phyloP scores from a whole-genome alignment of 1,139 yeast genomes.

The Nakaseomyces uthaithaninus region DNA sequence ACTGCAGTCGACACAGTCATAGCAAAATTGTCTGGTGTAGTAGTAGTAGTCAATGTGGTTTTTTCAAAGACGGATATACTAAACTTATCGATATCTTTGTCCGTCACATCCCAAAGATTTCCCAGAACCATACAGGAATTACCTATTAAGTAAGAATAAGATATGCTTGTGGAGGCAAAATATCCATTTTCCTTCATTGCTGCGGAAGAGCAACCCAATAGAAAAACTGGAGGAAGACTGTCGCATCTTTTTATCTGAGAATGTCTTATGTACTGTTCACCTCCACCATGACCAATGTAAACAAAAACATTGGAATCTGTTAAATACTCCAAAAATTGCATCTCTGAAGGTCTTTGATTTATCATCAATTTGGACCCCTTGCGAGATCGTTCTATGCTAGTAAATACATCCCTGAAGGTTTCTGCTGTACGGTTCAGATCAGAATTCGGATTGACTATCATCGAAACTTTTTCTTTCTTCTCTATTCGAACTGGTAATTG shows the following conservation, averaged over 20 bases:
- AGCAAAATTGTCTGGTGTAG: constrained; percentile 7
- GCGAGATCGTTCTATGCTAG: constrained; percentile 16
- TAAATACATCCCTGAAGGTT: constrained; percentile 45
- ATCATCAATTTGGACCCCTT: constrained; percentile 48
- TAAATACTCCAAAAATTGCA: constrained; percentile 38
- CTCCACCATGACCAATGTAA: constrained; percentile 93
- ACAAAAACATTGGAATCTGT: constrained; percentile 47
- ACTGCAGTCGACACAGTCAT: constrained; percentile 38
- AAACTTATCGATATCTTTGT: constrained; percentile 83
- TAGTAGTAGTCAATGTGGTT: constrained; percentile 44
- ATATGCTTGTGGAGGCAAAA: constrained; percentile 69
- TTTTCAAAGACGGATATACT: constrained; percentile 49
- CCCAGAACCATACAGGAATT: constrained; percentile 80
- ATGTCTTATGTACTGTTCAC: constrained; percentile 67
- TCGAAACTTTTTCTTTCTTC: constrained; percentile 23
- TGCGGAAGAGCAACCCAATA: constrained; percentile 93
- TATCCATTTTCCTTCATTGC: constrained; percentile 50
- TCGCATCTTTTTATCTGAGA: constrained; percentile 40
- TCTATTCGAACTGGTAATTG: constrained; percentile 14
- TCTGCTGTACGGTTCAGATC: constrained; percentile 66
- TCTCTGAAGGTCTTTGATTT: constrained; percentile 52
- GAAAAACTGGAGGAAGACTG: constrained; percentile 56
- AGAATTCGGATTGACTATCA: constrained; percentile 73
- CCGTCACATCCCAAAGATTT: constrained; percentile 95
- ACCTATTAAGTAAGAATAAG: constrained; percentile 64